Conservation (phyloP, 768 basidiomycete species). For the Heimioporus sp. region DNA sequence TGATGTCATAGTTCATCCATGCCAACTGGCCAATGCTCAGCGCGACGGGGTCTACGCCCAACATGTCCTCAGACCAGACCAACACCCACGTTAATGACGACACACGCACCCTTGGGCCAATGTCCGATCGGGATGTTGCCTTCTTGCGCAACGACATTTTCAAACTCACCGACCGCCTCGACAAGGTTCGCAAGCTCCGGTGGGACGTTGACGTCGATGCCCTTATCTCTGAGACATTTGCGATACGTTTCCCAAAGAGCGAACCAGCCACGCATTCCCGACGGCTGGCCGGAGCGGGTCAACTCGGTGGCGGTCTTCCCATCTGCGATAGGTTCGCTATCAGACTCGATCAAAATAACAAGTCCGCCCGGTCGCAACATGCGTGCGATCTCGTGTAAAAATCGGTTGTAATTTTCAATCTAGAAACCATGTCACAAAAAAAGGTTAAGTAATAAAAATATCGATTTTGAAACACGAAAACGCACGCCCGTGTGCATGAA, state of each 20-base stretch:
- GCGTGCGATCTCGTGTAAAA: conserved; percentile 60
- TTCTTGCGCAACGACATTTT: conserved; percentile 51
- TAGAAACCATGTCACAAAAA: conserved; percentile 26
- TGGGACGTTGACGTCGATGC: conserved; percentile 59
- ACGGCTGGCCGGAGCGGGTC: conserved; percentile 30
- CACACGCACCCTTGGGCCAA: conserved; percentile 55
- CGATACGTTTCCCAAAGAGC: conserved; percentile 63
- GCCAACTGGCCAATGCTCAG: conserved; percentile 68
- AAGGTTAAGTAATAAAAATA: not conserved
- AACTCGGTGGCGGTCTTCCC: conserved; percentile 39
- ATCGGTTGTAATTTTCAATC: conserved; percentile 61
- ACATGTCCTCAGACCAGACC: conserved; percentile 12
- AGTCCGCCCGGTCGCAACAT: conserved; percentile 71
- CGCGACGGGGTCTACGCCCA: conserved; percentile 47
- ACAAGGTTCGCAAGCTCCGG: conserved; percentile 52
- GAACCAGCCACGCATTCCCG: conserved; percentile 57
- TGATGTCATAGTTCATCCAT: conserved; percentile 70
- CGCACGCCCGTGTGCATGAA: conserved; percentile 60
- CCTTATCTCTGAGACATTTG: conserved; percentile 47
- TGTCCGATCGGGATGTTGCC: conserved; percentile 68
- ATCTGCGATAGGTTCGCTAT: conserved; percentile 49
- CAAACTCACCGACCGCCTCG: conserved; percentile 48
- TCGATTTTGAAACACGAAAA: conserved; percentile 5
- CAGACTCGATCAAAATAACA: conserved; percentile 63
- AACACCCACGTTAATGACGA: conserved; percentile 6